These are phyloP conservation scores for Dactylorhiza incarnata DNA, from an alignment of 106 monocot genomes.

Conservation along the genomic window DNA sequence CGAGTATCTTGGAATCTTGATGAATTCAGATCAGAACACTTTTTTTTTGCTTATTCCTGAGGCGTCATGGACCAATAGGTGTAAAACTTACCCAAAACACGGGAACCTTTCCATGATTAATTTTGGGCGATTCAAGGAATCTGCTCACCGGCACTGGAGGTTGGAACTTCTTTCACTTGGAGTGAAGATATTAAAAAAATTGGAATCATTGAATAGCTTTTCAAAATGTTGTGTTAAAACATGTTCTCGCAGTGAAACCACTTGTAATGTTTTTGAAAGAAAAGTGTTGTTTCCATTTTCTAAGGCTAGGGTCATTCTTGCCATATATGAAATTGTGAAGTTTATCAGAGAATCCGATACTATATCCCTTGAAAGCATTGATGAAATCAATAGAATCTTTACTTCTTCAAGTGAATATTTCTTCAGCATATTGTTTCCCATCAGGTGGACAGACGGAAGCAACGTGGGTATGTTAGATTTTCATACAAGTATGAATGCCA, in stretches of 20 bases:
- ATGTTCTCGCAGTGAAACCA: too few relatives aligned
- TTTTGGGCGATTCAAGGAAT: not conserved
- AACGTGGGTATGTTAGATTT: not conserved
- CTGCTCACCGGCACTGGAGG: not conserved
- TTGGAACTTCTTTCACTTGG: not conserved
- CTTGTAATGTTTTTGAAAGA: too few relatives aligned
- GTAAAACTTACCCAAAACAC: not conserved
- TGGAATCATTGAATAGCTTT: not conserved
- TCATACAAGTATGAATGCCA: not conserved
- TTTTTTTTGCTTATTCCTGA: not conserved
- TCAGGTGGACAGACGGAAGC: not conserved
- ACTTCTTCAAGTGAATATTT: not conserved
- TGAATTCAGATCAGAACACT: not conserved
- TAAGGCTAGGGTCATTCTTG: too few relatives aligned
- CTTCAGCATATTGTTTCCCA: not conserved
- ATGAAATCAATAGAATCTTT: too few relatives aligned
- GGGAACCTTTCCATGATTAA: not conserved
- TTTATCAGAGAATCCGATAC: too few relatives aligned
- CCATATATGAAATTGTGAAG: too few relatives aligned
- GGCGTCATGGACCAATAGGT: not conserved
- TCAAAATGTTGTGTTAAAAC: not conserved
- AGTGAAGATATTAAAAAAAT: not conserved
- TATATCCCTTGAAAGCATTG: too few relatives aligned
- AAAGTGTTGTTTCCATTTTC: too few relatives aligned
- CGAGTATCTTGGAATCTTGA: constrained; percentile 2